Percentiles rank a stretch among this genome's conserved stretches.
Evolutionary conservation across 805 yeast genomes (phyloP).

Genomic region (Hanseniaspora valbyensis): DNA sequence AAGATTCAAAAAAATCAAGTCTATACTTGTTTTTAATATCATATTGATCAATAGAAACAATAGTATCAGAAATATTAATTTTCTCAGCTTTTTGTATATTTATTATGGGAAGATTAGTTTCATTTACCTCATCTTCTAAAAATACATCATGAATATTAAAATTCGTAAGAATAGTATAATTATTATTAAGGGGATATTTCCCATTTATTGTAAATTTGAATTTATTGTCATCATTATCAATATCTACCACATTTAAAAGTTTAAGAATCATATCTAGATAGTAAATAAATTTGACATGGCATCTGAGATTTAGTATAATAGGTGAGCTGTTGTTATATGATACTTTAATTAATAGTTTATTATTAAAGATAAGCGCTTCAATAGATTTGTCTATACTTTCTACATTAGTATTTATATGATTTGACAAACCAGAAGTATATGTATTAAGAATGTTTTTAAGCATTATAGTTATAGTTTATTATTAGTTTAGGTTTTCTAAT

Average conservation of each 20-base stretch:
- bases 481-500: no score
- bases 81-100: background rate
- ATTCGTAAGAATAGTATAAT: background rate
- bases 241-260: conserved; percentile 4
- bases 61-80: background rate
- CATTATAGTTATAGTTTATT: no score
- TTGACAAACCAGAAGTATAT: background rate
- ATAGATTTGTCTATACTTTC: conserved; percentile 1
- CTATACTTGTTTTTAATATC: background rate
- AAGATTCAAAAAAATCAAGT: conserved; percentile 22
- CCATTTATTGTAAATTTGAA: background rate
- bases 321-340: background rate
- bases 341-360: background rate
- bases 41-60: background rate
- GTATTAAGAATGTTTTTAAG: background rate
- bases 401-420: background rate
- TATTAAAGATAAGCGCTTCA: conserved; percentile 1
- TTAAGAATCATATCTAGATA: conserved; percentile 6
- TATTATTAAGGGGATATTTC: background rate
- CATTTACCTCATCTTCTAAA: background rate
- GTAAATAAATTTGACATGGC: conserved; percentile 6
- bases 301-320: background rate
- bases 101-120: background rate
- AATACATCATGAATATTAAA: background rate
- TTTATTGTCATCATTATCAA: background rate